A percentile compares a stretch with the other conserved stretches of the same genome.
Conservation (phyloP, 257 asterid species). For the Nemophila menziesii region DNA sequence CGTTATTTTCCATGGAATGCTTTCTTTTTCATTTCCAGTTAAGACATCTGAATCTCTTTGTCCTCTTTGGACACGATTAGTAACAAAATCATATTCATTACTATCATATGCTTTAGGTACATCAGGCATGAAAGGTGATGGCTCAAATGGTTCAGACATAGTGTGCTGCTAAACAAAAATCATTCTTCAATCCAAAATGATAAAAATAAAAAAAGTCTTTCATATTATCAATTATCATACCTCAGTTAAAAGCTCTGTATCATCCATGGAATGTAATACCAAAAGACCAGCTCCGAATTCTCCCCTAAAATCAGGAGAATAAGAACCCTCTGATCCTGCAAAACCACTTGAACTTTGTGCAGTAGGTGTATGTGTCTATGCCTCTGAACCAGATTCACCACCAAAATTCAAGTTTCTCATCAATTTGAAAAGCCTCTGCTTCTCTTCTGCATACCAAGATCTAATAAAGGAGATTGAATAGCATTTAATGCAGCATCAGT, state of each 20-base stretch:
- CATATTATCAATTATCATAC: conserved; percentile 45
- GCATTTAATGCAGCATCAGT: no score
- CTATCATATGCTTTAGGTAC: conserved; percentile 57
- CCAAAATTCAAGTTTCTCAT: conserved; percentile 91
- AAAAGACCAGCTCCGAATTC: conserved; percentile 95
- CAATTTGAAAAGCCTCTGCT: conserved; percentile 83
- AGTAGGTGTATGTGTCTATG: conserved; percentile 62
- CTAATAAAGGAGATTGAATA: no score
- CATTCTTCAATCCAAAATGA: conserved; percentile 3
- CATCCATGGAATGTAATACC: conserved; percentile 97
- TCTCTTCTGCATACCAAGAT: conserved; percentile 92
- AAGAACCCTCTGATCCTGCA: conserved; percentile 49
- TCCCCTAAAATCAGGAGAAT: conserved; percentile 82
- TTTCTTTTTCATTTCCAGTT: conserved; percentile 49
- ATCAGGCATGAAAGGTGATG: conserved; percentile 92
- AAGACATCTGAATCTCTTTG: conserved; percentile 49
- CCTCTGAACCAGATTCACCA: conserved; percentile 78
- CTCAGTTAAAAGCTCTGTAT: conserved; percentile 95
- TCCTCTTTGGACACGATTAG: conserved; percentile 41
- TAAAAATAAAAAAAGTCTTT: no score
- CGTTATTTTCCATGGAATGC: conserved; percentile 60
- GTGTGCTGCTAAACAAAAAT: conserved; percentile 55
- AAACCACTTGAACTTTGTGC: conserved; percentile 60
- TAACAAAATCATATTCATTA: conserved; percentile 49
- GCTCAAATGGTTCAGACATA: conserved; percentile 85